A percentile compares a stretch with the other conserved stretches of the same genome.
These are phyloP conservation scores for Candida broadrunensis DNA, from an alignment of 805 yeast species.

Conservation along the genomic window DNA sequence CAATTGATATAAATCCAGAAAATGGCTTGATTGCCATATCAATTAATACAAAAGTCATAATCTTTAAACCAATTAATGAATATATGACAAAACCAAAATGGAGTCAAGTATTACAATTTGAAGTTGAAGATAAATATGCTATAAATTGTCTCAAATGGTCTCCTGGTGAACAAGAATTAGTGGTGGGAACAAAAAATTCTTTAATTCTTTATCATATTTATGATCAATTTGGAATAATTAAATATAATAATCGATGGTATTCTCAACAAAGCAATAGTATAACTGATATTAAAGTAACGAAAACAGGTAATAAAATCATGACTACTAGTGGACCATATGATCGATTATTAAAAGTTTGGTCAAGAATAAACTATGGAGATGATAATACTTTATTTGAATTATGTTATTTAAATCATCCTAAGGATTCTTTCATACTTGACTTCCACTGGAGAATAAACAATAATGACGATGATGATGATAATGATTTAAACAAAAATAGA, in stretches of 20 bases:
- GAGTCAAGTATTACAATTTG: conserved; percentile 31
- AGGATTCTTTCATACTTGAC: conserved; percentile 44
- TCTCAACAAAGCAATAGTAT: conserved; percentile 61
- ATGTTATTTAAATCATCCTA: conserved; percentile 63
- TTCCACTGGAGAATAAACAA: conserved; percentile 52
- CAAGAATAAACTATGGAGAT: conserved; percentile 64
- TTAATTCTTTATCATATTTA: conserved; percentile 54
- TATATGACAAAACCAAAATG: conserved; percentile 44
- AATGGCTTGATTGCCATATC: conserved; percentile 63
- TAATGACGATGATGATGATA: conserved; percentile 4
- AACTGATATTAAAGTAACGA: conserved; percentile 54
- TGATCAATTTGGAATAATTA: conserved; percentile 43
- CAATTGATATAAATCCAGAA: conserved; percentile 58
- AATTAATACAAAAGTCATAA: conserved; percentile 36
- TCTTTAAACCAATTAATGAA: conserved; percentile 59
- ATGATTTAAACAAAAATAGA: conserved; percentile 3
- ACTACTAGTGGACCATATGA: conserved; percentile 66
- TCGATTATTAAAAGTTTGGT: conserved; percentile 73
- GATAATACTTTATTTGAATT: conserved; percentile 61
- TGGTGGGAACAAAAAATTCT: conserved; percentile 52
- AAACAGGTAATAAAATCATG: conserved; percentile 60
- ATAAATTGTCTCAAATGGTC: conserved; percentile 57
- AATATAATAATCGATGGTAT: conserved; percentile 41
- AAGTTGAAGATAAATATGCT: conserved; percentile 7
- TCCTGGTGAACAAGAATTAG: conserved; percentile 47